Base-by-base conservation (phyloP, 352 stramenopile species). In the Phytophthora syringae region DNA sequence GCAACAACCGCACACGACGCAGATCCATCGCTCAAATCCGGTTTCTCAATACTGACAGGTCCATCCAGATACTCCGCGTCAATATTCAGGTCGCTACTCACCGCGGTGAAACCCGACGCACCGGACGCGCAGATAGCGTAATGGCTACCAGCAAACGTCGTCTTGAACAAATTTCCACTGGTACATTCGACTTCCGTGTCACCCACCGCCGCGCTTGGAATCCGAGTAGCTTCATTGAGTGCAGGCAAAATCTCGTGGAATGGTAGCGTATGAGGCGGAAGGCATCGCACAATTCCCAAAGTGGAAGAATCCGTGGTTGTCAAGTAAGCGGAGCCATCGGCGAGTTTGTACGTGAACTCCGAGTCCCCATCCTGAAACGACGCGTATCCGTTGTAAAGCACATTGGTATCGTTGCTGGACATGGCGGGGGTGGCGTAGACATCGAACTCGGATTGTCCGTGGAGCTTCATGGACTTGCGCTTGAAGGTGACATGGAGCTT, bases 401-500 rank as follows among this genome's bases (percentile, higher is more conserved):
- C 64, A 15, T 12, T 53, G 9, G n/a, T 18, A 11, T 55, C 53
- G 12, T 67, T 37, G 2, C 18, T 16, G 0, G 57, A 70, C 21
- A 74, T 45, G 25, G 79, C 47, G 1, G 67, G 76, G 2, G 66
- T 74, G 0, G 65, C 76, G 28, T 77, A 74, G 3, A 82, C 36
- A 21, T 80, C 57, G 24, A 80, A 76, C 32, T 73, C 47, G 37
- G 66, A 63, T 13, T 68, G 40, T 5, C 76, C 76, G 27, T 76
- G 60, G 16, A 80, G n/a, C 10, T 32, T 12, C 73, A 79, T 65
- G 16, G 60, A 64, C 37, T 44, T 24, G 25, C 70, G 67, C 27
- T 80, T 76, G 51, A 72, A 28, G 7, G 53, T 74, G 54, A 82
- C 52, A 11, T 72, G 72, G n/a, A 84, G 54, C 21, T 63, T 67